These are phyloP conservation scores for Farysia itapuensis DNA, from an alignment of 1,284 basidiomycete species.

Conservation along the genomic window DNA sequence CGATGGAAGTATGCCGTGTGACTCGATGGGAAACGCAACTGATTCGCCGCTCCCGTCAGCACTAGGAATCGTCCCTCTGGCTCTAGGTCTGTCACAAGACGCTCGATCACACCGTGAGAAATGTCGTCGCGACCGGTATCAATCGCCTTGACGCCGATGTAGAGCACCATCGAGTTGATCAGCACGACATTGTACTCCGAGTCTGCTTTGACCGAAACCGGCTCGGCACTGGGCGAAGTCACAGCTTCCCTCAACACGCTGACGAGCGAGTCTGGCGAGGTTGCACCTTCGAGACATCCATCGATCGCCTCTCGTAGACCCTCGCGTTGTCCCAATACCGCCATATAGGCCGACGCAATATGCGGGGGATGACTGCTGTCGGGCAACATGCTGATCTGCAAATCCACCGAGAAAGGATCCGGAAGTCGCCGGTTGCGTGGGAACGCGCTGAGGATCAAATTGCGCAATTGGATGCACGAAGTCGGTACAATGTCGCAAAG, in stretches of 20 bases:
- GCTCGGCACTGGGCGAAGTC: slow-evolving; percentile 3
- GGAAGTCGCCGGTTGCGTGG: slow-evolving; percentile 79
- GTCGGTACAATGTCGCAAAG: slow-evolving; percentile 89
- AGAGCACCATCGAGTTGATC: slow-evolving; percentile 91
- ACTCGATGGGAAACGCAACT: slow-evolving; percentile 69
- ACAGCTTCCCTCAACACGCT: slow-evolving; percentile 11
- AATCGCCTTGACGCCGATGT: slow-evolving; percentile 85
- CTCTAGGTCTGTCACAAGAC: slow-evolving; percentile 79
- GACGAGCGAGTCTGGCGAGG: slow-evolving; percentile 11
- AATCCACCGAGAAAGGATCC: slow-evolving; percentile 69
- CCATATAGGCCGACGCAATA: slow-evolving; percentile 85
- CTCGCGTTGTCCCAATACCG: slow-evolving; percentile 71
- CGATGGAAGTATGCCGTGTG: slow-evolving; percentile 75
- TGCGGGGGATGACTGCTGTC: slow-evolving; percentile 88
- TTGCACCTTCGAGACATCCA: slow-evolving; percentile 17
- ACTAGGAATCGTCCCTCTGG: slow-evolving; percentile 96
- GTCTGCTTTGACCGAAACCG: slow-evolving; percentile 61
- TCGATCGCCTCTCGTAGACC: slow-evolving; percentile 24
- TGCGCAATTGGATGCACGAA: slow-evolving; percentile 92
- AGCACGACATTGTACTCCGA: slow-evolving; percentile 78
- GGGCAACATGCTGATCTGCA: slow-evolving; percentile 68
- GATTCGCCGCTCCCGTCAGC: slow-evolving; percentile 83
- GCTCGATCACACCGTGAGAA: slow-evolving; percentile 72
- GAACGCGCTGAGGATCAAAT: slow-evolving; percentile 94
- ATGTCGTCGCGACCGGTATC: slow-evolving; percentile 68